phyloP scores from a whole-genome alignment of 495 filamentous ascomycete genomes.

The Penicillium bialowiezense region DNA sequence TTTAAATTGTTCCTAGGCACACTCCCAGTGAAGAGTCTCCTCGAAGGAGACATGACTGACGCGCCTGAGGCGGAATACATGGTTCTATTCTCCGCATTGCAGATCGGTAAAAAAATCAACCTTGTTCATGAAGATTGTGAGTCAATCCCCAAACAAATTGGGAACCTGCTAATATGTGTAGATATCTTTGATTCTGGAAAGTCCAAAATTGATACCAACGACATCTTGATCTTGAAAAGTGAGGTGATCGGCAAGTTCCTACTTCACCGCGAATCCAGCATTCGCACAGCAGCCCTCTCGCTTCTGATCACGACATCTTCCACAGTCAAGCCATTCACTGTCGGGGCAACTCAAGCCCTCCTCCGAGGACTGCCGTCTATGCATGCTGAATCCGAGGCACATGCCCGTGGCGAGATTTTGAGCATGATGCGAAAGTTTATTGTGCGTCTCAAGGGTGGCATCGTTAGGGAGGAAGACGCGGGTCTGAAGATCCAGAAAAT shows the following conservation, averaged over 20 bases:
- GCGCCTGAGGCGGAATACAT: slow-evolving; percentile 51
- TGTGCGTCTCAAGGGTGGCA: slow-evolving; percentile 53
- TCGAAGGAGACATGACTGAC: slow-evolving; percentile 38
- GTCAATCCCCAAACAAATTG: slow-evolving; percentile 6
- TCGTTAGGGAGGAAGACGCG: slow-evolving; percentile 22
- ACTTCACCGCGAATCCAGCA: slow-evolving; percentile 58
- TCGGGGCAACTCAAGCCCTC: slow-evolving; percentile 56
- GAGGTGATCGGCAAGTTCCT: slow-evolving; percentile 49
- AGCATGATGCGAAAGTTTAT: slow-evolving; percentile 65
- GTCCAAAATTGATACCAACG: slow-evolving; percentile 10
- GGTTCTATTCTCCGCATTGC: slow-evolving; percentile 65
- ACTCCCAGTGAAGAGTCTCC: slow-evolving; percentile 38
- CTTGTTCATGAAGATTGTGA: slow-evolving; percentile 71
- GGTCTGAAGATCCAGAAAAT: slow-evolving; percentile 3
- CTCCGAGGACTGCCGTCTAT: slow-evolving; percentile 60
- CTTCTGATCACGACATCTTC: slow-evolving; percentile 68
- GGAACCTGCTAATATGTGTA: slow-evolving; percentile 17
- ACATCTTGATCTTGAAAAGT: slow-evolving; percentile 37
- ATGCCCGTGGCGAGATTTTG: slow-evolving; percentile 73
- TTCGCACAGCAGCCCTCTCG: slow-evolving; percentile 72
- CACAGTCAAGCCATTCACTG: slow-evolving; percentile 65
- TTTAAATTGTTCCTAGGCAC: slow-evolving; percentile 56
- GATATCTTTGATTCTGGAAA: slow-evolving; percentile 28
- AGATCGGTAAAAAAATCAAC: slow-evolving; percentile 75
- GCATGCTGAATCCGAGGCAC: slow-evolving; percentile 79